These are phyloP conservation scores for Euphorbia peplus DNA, from an alignment of 345 rosid species.

Conservation along the genomic window DNA sequence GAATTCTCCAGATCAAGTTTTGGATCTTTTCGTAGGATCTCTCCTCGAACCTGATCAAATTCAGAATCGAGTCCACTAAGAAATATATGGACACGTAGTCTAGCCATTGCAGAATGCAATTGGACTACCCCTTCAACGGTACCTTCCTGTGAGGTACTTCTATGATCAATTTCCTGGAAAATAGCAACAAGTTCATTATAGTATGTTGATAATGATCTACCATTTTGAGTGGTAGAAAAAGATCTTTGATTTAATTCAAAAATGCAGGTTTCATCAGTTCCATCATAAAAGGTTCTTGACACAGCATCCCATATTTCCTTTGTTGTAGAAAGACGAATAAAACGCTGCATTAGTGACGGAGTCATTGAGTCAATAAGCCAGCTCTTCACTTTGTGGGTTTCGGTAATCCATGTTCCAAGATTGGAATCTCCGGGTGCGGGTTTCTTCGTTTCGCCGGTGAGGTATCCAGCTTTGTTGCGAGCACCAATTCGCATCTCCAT, in stretches of 20 bases:
- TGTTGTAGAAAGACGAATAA: not conserved
- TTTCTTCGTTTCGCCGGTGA: not conserved
- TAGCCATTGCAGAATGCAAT: not conserved
- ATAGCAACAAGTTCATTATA: constrained; percentile 9
- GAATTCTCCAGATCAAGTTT: not conserved
- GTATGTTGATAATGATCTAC: not conserved
- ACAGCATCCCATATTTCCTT: constrained; percentile 11
- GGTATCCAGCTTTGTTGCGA: constrained; percentile 11
- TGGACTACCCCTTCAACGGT: not conserved
- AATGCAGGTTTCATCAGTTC: constrained; percentile 1
- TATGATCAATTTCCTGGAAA: constrained; percentile 15
- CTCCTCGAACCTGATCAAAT: constrained; percentile 2
- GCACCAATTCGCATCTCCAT: constrained; percentile 11
- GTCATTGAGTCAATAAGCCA: constrained; percentile 7
- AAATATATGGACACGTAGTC: not conserved
- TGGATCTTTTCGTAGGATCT: constrained; percentile 1
- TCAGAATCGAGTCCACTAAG: not conserved
- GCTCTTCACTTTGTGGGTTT: not conserved
- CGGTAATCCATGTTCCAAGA: not conserved
- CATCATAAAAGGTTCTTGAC: not conserved
- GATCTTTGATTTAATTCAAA: constrained; percentile 15
- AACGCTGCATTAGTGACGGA: constrained; percentile 7
- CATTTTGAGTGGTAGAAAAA: not conserved
- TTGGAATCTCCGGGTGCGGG: constrained; percentile 1
- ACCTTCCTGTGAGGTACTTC: too few species aligned